Percentiles rank a stretch among this genome's conserved stretches.
Evolutionary conservation across 352 stramenopile species (phyloP).

Genomic region (Aphanomyces astaci): DNA sequence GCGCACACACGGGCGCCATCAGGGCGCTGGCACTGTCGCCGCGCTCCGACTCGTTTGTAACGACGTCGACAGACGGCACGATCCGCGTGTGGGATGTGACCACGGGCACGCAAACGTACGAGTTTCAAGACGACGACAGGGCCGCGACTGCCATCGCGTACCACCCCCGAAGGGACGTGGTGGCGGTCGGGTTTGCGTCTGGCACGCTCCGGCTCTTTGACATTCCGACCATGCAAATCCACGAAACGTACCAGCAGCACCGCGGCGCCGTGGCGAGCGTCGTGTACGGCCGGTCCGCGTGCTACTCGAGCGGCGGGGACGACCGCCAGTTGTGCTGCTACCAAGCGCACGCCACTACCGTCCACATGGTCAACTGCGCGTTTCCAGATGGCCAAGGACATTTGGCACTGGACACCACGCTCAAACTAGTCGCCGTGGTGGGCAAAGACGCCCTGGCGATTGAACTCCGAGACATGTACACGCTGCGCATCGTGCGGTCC

Average conservation of each 20-base stretch:
- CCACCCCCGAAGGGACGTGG: conserved; percentile 30
- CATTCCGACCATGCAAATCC: conserved; percentile 35
- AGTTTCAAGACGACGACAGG: conserved; percentile 75
- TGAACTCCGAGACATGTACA: conserved; percentile 36
- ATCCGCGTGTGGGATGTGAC: conserved; percentile 74
- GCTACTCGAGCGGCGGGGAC: conserved; percentile 37
- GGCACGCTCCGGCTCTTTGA: conserved; percentile 82
- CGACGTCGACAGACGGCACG: conserved; percentile 61
- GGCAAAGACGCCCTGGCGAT: conserved; percentile 29
- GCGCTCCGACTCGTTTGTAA: conserved; percentile 41
- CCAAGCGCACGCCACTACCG: conserved; percentile 30
- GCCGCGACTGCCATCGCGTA: conserved; percentile 48
- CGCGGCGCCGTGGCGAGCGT: conserved; percentile 53
- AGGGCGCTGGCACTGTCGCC: conserved; percentile 31
- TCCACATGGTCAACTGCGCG: conserved; percentile 43
- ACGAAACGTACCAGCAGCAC: conserved; percentile 83
- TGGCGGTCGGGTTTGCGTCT: conserved; percentile 72
- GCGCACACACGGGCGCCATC: conserved; percentile 60
- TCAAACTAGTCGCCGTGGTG: conserved; percentile 35
- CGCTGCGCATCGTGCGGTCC: conserved; percentile 24
- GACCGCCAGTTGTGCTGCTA: conserved; percentile 67
- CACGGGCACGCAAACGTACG: conserved; percentile 61
- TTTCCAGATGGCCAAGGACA: conserved; percentile 29
- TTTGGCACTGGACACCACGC: conserved; percentile 36
- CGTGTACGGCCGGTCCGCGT: conserved; percentile 37